These are phyloP conservation scores for Nemania sp. DNA, from an alignment of 2,329 filamentous ascomycete genomes.

Conservation along the genomic window DNA sequence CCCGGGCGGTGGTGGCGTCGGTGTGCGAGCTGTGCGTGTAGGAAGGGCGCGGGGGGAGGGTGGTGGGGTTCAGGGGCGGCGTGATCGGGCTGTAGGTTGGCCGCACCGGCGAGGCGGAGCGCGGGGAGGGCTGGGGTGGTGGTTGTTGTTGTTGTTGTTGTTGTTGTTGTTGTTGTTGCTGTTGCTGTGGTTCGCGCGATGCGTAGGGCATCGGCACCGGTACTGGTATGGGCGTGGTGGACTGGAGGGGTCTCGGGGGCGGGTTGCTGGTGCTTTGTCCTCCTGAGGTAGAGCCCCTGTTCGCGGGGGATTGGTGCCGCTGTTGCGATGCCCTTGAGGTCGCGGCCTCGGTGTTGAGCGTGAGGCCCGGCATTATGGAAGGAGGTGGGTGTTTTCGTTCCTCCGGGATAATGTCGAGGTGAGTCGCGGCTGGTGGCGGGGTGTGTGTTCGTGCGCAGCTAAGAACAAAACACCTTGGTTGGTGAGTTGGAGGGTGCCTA, in stretches of 20 bases:
- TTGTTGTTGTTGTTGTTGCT: conserved; percentile 12
- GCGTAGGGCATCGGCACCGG: conserved; percentile 35
- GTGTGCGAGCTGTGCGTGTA: conserved; percentile 46
- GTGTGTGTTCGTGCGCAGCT: background rate
- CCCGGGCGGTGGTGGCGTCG: conserved; percentile 32
- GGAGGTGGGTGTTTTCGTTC: no score
- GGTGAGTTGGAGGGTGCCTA: background rate
- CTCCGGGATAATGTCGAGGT: conserved; percentile 20
- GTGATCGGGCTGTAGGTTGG: conserved; percentile 69
- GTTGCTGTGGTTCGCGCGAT: conserved; percentile 21
- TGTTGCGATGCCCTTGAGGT: conserved; percentile 25
- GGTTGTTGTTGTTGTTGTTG: conserved; percentile 19
- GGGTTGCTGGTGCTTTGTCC: conserved; percentile 18
- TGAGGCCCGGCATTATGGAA: conserved; percentile 48
- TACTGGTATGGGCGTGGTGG: conserved; percentile 41
- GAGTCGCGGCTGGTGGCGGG: background rate
- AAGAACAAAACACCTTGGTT: background rate
- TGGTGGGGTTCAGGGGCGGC: conserved; percentile 59
- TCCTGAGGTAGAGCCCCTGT: conserved; percentile 19
- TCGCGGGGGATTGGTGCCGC: conserved; percentile 3
- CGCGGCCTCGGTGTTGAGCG: conserved; percentile 46
- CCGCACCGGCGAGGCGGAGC: conserved; percentile 59
- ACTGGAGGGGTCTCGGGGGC: conserved; percentile 27
- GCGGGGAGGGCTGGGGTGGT: conserved; percentile 37
- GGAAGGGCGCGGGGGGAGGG: conserved; percentile 47